Base-by-base conservation (phyloP, 805 yeast species). In the Candida suzukii region DNA sequence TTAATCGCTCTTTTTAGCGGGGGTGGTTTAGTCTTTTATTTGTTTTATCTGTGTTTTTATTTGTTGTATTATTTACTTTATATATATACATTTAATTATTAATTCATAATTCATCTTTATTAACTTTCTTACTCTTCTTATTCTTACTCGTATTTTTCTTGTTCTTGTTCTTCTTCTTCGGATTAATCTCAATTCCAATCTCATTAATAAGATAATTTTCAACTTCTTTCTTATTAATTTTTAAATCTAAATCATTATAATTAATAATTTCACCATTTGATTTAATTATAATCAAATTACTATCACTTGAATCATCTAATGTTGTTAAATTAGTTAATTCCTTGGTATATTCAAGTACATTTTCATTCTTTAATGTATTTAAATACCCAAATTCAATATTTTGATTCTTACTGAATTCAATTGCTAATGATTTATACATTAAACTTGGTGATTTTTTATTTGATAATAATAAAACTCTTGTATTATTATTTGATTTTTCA, bases 381-480 rank as follows among this genome's bases (percentile, higher is more conserved):
- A 64, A 57, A 55, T 64, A 70, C 1, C 70, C 81, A 50, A 75
- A 70, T 33, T 76, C 74, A 3, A 73, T 54, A 2, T 56, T 46
- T n/a, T n/a, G n/a, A 0, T 71, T 78, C 33, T 81, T 17, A 19
- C 35, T 56, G 58, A 77, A 80, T 54, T 86, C 95, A 41, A 85
- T 67, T 2, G 91, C 88, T 45, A 87, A 61, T 1, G 83, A 63
- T 52, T 81, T 84, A 51, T 70, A 71, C 42, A 79, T 56, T 1
- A 88, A 74, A 10, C 83, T 68, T 4, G 78, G 58, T 33, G 59
- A 62, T 18, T 63, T 66, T 39, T 71, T 71, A 35, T 69, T 65
- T 1, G 87, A 68, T 21, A 84, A 47, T n/a, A 83, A 63, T 7
- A 84, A 57, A 4, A 75, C 66, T 49, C 74, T 69, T 19, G 63